Conservation (phyloP, 2,329 filamentous ascomycete species). For the Colletotrichum karsti region DNA sequence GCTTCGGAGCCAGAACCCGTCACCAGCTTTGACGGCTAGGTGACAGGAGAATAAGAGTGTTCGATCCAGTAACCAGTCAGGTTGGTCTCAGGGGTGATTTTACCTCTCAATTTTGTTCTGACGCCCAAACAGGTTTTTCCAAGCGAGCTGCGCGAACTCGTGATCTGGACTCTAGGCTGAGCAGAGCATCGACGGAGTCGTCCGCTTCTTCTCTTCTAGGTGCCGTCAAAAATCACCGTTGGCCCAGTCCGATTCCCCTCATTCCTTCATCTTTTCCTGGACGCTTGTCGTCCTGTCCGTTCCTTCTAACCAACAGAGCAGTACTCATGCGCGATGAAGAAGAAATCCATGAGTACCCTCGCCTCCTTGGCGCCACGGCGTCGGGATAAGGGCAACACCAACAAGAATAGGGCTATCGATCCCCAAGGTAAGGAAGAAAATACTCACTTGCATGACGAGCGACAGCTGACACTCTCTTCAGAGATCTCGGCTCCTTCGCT, state of each 20-base stretch:
- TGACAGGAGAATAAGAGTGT: too few relatives aligned
- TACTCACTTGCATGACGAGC: neutral
- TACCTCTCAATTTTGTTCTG: neutral
- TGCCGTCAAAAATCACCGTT: neutral
- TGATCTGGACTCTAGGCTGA: neutral
- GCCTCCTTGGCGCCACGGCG: slow-evolving; percentile 16
- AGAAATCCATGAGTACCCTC: slow-evolving; percentile 18
- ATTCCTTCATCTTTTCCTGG: neutral
- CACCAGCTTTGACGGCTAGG: too few relatives aligned
- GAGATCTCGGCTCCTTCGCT: neutral
- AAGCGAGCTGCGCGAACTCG: neutral
- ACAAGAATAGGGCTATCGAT: neutral
- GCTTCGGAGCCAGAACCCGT: neutral
- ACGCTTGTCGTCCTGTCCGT: neutral
- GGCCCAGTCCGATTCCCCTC: neutral
- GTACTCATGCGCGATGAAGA: slow-evolving; percentile 15
- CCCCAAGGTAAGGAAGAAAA: neutral
- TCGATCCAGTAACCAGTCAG: neutral
- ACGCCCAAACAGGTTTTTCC: neutral
- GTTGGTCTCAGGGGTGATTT: neutral
- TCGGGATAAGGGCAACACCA: slow-evolving; percentile 6
- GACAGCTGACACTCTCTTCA: neutral
- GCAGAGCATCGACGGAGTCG: neutral
- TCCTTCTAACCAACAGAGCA: neutral
- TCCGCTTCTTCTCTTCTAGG: neutral